Conservation (phyloP, 148 eudicot species). For the Fagopyrum esculentum region DNA sequence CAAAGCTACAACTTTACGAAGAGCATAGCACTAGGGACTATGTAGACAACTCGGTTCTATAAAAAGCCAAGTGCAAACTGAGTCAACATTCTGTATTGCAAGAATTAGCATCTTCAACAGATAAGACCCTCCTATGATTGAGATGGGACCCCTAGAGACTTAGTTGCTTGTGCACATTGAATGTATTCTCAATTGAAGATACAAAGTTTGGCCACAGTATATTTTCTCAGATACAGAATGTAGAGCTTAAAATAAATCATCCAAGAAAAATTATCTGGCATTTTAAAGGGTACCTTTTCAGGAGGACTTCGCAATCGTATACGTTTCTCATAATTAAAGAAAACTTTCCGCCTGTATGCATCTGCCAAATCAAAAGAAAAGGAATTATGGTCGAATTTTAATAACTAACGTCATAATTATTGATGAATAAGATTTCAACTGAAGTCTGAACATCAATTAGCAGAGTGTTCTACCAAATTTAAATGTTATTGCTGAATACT, state of each 20-base stretch:
- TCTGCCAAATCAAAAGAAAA: constrained; percentile 39
- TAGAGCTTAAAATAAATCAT: background rate
- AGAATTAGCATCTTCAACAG: background rate
- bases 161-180: background rate
- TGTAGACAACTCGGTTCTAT: background rate
- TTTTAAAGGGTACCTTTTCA: constrained; percentile 55
- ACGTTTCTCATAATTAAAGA: constrained; percentile 90
- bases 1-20: background rate
- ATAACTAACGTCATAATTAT: background rate
- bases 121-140: background rate
- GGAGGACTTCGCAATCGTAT: constrained; percentile 81
- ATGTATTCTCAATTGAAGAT: background rate
- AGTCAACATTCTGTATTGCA: background rate
- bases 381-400: background rate
- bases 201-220: background rate
- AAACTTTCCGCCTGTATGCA: constrained; percentile 68
- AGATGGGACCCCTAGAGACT: background rate
- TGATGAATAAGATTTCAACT: background rate
- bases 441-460: too few species aligned
- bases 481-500: too few species aligned
- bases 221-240: background rate
- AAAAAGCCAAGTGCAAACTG: background rate
- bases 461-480: too few species aligned
- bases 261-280: background rate
- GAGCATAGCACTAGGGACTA: background rate